Conservation (phyloP, 2,329 filamentous ascomycete genomes). For the Penicillium hordei region DNA sequence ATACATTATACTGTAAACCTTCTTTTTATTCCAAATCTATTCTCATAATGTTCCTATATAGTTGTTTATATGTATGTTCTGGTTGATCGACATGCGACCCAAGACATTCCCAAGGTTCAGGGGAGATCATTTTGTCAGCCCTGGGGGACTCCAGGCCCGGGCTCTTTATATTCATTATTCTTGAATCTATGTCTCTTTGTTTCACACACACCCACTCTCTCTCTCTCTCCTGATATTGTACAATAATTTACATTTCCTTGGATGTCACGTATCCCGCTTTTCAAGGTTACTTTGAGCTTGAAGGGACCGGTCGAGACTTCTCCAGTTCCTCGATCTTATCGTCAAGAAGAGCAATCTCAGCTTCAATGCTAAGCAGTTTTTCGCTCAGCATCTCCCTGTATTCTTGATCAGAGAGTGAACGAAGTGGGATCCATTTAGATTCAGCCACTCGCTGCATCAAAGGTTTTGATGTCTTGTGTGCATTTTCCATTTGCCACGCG, state of each 20-base stretch:
- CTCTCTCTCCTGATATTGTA: neutral
- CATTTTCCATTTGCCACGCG: conserved; percentile 44
- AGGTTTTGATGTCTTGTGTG: conserved; percentile 39
- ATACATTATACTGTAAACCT: neutral
- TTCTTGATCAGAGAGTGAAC: conserved; percentile 68
- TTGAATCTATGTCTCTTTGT: neutral
- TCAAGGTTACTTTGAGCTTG: conserved; percentile 7
- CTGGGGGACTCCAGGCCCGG: neutral
- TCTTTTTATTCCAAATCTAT: neutral
- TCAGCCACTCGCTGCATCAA: conserved; percentile 54
- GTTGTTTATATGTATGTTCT: neutral
- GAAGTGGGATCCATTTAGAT: conserved; percentile 71
- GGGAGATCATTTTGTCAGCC: conserved; percentile 5
- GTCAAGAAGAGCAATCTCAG: conserved; percentile 74
- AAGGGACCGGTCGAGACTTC: conserved; percentile 20
- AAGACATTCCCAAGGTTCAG: conserved; percentile 7
- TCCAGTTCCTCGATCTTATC: conserved; percentile 65
- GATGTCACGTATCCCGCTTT: neutral
- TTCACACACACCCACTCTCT: too few species aligned
- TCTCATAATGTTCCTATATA: neutral
- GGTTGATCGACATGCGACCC: conserved; percentile 13
- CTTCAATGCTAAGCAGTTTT: conserved; percentile 69
- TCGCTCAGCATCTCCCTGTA: conserved; percentile 70
- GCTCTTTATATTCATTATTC: neutral
- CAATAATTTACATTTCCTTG: conserved; percentile 5